These are phyloP conservation scores for Parmelia sp. DNA, from an alignment of 495 filamentous ascomycete species.

Conservation along the genomic window DNA sequence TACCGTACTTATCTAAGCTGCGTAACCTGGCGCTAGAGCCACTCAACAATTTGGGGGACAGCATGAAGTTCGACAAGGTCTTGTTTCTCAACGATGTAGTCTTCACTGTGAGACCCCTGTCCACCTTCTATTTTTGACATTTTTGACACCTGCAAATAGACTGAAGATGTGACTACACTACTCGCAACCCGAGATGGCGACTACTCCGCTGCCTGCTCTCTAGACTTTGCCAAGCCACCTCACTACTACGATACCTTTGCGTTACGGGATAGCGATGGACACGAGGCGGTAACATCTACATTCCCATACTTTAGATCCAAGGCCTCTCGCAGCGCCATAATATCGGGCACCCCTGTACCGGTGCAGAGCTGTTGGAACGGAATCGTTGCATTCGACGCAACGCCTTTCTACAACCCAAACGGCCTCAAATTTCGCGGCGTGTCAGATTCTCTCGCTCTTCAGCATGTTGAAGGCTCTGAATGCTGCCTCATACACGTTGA, in stretches of 20 bases:
- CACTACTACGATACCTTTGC: slow-evolving; percentile 81
- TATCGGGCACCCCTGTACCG: slow-evolving; percentile 50
- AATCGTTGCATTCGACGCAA: slow-evolving; percentile 56
- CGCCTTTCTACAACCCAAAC: slow-evolving; percentile 47
- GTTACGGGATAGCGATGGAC: slow-evolving; percentile 61
- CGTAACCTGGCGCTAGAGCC: slow-evolving; percentile 53
- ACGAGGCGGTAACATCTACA: slow-evolving; percentile 53
- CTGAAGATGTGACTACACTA: slow-evolving; percentile 60
- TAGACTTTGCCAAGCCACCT: slow-evolving; percentile 68
- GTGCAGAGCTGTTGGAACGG: slow-evolving; percentile 84
- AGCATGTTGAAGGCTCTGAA: slow-evolving; percentile 71
- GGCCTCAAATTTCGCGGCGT: slow-evolving; percentile 65
- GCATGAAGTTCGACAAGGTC: slow-evolving; percentile 58
- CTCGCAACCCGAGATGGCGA: slow-evolving; percentile 63
- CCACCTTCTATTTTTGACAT: slow-evolving; percentile 2
- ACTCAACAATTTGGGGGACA: slow-evolving; percentile 40
- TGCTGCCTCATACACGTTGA: slow-evolving; percentile 81
- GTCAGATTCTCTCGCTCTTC: slow-evolving; percentile 56
- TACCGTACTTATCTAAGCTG: slow-evolving; percentile 60
- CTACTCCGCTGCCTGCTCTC: slow-evolving; percentile 75
- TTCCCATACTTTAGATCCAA: slow-evolving; percentile 73
- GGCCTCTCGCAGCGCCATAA: slow-evolving; percentile 52
- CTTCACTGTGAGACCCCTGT: slow-evolving; percentile 50
- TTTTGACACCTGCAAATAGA: slow-evolving; percentile 32
- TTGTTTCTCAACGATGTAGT: slow-evolving; percentile 73